A percentile compares a stretch with the other conserved stretches of the same genome.
phyloP scores from a whole-genome alignment of 495 filamentous ascomycete species.

The Penicillium malachiteum region DNA sequence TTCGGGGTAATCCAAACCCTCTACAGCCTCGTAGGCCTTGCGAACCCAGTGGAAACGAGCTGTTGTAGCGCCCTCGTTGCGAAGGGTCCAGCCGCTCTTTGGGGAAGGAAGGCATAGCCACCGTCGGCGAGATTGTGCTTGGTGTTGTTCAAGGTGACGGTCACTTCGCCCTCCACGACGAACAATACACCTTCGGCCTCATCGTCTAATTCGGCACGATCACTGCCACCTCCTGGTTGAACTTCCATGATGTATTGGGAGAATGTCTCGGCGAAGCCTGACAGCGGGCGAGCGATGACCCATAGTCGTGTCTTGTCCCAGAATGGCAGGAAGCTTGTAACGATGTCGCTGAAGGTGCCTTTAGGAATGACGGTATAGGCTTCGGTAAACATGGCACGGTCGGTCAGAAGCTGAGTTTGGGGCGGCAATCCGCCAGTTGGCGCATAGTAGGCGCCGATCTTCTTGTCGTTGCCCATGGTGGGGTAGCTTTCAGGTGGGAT shows the following conservation, averaged over 20 bases:
- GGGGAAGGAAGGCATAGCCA: conserved; percentile 27
- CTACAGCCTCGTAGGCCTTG: conserved; percentile 25
- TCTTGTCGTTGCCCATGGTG: conserved; percentile 25
- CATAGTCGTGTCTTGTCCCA: conserved; percentile 29
- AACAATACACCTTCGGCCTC: conserved; percentile 22
- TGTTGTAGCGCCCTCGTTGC: conserved; percentile 18
- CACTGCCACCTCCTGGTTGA: conserved; percentile 23
- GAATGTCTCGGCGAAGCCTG: conserved; percentile 29
- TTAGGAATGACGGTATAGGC: conserved; percentile 27
- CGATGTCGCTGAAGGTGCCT: conserved; percentile 26
- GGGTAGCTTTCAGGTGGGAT: neutral
- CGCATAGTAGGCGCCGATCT: conserved; percentile 26
- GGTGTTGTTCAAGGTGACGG: conserved; percentile 15
- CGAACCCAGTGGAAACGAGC: conserved; percentile 30
- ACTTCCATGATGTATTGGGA: conserved; percentile 33
- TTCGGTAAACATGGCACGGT: conserved; percentile 31
- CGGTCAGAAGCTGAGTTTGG: conserved; percentile 25
- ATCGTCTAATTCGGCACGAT: conserved; percentile 21
- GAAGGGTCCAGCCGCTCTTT: conserved; percentile 25
- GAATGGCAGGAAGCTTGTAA: conserved; percentile 28
- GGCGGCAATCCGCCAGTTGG: conserved; percentile 26
- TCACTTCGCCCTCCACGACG: conserved; percentile 26
- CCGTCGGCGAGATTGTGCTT: conserved; percentile 24
- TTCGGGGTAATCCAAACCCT: conserved; percentile 21
- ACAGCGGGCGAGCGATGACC: conserved; percentile 28